phyloP scores from a whole-genome alignment of 2,329 filamentous ascomycete species.

The Drechslerella stenobrocha region DNA sequence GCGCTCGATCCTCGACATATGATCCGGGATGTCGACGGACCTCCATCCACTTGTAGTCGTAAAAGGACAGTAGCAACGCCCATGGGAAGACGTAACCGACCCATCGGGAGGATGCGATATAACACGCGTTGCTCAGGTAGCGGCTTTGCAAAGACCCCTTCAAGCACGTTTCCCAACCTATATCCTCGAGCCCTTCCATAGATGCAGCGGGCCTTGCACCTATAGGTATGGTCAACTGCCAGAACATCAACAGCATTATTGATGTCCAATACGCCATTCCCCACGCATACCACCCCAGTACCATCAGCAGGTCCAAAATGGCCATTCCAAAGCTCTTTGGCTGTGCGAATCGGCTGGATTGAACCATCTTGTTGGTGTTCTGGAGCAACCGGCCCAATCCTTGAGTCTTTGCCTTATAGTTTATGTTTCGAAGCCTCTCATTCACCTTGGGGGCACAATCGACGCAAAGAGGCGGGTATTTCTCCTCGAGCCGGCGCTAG shows the following conservation, averaged over 20 bases:
- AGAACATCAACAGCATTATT: slow-evolving; percentile 37
- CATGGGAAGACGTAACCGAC: slow-evolving; percentile 34
- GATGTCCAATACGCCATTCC: slow-evolving; percentile 30
- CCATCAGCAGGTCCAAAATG: slow-evolving; percentile 11
- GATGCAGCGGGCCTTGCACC: slow-evolving; percentile 15
- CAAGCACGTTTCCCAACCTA: slow-evolving; percentile 19
- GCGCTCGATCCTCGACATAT: slow-evolving; percentile 30
- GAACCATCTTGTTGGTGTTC: slow-evolving; percentile 35
- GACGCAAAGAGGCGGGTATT: slow-evolving; percentile 86
- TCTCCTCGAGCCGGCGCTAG: slow-evolving; percentile 68
- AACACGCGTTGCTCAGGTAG: slow-evolving; percentile 24
- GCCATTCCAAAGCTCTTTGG: slow-evolving; percentile 16
- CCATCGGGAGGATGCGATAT: slow-evolving; percentile 26
- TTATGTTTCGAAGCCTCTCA: slow-evolving; percentile 68
- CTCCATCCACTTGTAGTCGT: slow-evolving; percentile 42
- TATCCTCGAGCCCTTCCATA: not conserved
- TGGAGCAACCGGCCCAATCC: slow-evolving; percentile 62
- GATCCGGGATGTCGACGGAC: slow-evolving; percentile 34
- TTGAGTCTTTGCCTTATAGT: slow-evolving; percentile 82
- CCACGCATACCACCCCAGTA: slow-evolving; percentile 34
- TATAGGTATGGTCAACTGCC: slow-evolving; percentile 37
- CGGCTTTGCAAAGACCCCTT: slow-evolving; percentile 9
- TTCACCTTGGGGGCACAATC: slow-evolving; percentile 76
- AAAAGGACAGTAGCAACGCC: slow-evolving; percentile 30
- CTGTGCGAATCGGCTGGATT: slow-evolving; percentile 19